A percentile compares a stretch with the other conserved stretches of the same genome.
phyloP scores from a whole-genome alignment of 1,139 yeast genomes.

The Yamadazyma diospyri region DNA sequence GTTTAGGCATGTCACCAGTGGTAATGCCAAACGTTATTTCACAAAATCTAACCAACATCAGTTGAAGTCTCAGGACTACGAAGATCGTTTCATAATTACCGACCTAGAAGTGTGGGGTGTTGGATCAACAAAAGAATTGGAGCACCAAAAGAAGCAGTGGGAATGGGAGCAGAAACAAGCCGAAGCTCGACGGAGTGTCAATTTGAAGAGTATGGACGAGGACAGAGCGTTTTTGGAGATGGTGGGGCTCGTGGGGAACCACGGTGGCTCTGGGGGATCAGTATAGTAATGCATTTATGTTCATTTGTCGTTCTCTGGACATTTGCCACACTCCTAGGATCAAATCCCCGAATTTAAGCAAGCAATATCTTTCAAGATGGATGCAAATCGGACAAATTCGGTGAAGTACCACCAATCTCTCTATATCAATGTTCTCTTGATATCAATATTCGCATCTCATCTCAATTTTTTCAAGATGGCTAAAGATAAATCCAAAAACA shows the following conservation, averaged over 20 bases:
- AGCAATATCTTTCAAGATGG: too few relatives aligned
- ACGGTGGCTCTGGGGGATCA: constrained; percentile 53
- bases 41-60: constrained; percentile 21
- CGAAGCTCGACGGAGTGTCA: constrained; percentile 67
- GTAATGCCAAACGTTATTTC: constrained; percentile 23
- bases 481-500: constrained; percentile 13
- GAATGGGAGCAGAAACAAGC: constrained; percentile 93
- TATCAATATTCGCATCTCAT: constrained; percentile 8
- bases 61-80: constrained; percentile 42
- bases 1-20: constrained; percentile 57
- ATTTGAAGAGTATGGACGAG: constrained; percentile 64
- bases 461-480: constrained; percentile 18
- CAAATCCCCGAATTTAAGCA: too few relatives aligned
- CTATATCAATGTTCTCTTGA: too few relatives aligned
- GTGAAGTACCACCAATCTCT: too few relatives aligned
- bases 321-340: too few relatives aligned
- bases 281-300: too few relatives aligned
- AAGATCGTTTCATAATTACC: constrained; percentile 66
- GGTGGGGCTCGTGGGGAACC: constrained; percentile 85
- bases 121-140: constrained; percentile 72
- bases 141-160: constrained; percentile 75
- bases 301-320: too few relatives aligned
- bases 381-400: too few relatives aligned
- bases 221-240: constrained; percentile 83
- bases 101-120: constrained; percentile 92